Evolutionary conservation across 768 basidiomycete species (phyloP).

Genomic region (Leccinum rimulosum): DNA sequence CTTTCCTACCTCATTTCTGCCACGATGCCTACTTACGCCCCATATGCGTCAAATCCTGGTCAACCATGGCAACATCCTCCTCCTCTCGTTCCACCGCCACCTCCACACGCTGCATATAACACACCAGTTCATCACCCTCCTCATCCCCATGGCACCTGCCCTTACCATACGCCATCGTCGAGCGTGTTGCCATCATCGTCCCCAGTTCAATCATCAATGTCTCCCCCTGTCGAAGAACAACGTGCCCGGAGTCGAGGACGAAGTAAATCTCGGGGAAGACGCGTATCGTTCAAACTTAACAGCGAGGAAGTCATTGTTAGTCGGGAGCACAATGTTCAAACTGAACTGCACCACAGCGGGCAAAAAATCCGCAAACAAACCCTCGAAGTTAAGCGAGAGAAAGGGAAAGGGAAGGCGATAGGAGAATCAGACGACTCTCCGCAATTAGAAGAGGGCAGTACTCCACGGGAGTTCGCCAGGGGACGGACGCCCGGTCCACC

Average conservation of each 20-base stretch:
- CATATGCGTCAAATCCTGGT: constrained; percentile 17
- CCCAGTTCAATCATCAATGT: constrained; percentile 39
- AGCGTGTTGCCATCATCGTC: constrained; percentile 52
- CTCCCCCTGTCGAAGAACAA: constrained; percentile 32
- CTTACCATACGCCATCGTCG: constrained; percentile 35
- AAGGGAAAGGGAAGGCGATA: constrained; percentile 14
- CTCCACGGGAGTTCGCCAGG: constrained; percentile 12
- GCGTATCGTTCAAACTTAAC: constrained; percentile 54
- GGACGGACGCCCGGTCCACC: constrained; percentile 30
- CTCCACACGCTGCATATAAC: constrained; percentile 7
- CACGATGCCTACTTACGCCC: constrained; percentile 26
- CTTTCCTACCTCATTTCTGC: constrained; percentile 38
- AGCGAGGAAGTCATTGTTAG: constrained; percentile 17
- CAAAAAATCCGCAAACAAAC: constrained; percentile 7
- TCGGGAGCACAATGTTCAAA: constrained; percentile 8
- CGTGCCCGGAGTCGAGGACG: constrained; percentile 41
- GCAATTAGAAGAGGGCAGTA: constrained; percentile 15
- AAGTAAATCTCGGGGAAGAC: constrained; percentile 53
- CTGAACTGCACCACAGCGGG: constrained; percentile 4
- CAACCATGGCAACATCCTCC: constrained; percentile 21
- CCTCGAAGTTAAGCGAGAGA: constrained; percentile 15
- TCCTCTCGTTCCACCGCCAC: background rate
- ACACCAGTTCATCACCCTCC: constrained; percentile 13
- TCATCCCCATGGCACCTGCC: constrained; percentile 18
- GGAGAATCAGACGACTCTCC: constrained; percentile 2